Evolutionary conservation across 2,329 filamentous ascomycete genomes (phyloP), one percentile per base, ranked within the genome.

Genomic region (Cryoendolithus antarcticus): DNA sequence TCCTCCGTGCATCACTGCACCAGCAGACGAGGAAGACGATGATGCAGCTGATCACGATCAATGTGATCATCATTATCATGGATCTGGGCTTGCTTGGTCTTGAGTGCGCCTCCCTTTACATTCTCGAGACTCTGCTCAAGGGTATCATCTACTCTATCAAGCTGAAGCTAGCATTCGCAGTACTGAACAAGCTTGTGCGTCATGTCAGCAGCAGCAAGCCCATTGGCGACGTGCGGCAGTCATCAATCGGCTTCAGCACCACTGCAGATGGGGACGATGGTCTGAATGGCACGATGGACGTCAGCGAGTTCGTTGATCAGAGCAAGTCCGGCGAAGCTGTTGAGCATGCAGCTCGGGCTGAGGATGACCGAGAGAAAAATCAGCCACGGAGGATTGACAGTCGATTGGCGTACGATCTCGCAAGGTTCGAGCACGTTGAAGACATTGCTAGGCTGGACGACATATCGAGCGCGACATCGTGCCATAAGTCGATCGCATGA

Each of bases 111-210:
- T 49, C 49, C 12, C 37, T 54, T 2, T 59, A 46, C 40, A 55
- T 59, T 15, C 44, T 60, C n/a, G 55, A 62, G 35, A 56, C 55
- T 4, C 58, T 59, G 1, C 46, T 64, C 2, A 66, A 66, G 43
- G 60, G 47, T 29, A 41, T 57, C 34, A 42, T 57, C 28, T 58
- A 58, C 41, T 53, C 50, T 19, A 48, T 56, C 48, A 58, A 58
- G 46, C 47, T 58, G 19, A 58, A 58, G 37, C 50, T 58, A n/a
- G 55, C 57, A 40, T 57, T 57, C 33, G 54, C 48, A 28, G 50
- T 58, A 15, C 42, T 58, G 9, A 45, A 47, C 9, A 51, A 54
- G 40, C 44, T 58, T 4, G 51, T 56, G 29, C 48, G 50, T 19
- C 48, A 54, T 28, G 48, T 59, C 4, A 43, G 44, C n/a, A 44